These are phyloP conservation scores for Isatis lusitanica DNA, from an alignment of 441 rosid species.

Conservation along the genomic window DNA sequence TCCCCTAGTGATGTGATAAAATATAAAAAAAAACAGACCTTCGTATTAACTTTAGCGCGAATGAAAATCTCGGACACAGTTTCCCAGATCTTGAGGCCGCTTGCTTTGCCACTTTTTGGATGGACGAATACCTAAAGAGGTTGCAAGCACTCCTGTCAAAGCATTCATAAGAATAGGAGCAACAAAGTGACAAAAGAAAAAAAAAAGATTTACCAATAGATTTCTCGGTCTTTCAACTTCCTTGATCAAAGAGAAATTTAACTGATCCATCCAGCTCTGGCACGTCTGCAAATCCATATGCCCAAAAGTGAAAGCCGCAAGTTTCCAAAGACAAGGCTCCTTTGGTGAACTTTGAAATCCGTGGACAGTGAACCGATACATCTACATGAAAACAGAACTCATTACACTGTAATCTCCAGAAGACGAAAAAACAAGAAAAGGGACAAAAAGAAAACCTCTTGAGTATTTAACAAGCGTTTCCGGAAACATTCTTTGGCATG, in stretches of 20 bases:
- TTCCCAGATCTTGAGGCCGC: slow-evolving; percentile 74
- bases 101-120: slow-evolving; percentile 84
- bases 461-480: slow-evolving; percentile 36
- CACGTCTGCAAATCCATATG: slow-evolving; percentile 65
- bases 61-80: slow-evolving; percentile 72
- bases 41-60: slow-evolving; percentile 65
- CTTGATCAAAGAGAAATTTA: slow-evolving; percentile 49
- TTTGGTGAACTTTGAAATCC: slow-evolving; percentile 53
- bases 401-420: slow-evolving; percentile 3
- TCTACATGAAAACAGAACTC: slow-evolving; percentile 44
- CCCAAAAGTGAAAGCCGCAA: slow-evolving; percentile 55
- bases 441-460: slow-evolving; percentile 47
- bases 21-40: slow-evolving; percentile 42
- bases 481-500: slow-evolving; percentile 44
- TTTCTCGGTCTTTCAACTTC: slow-evolving; percentile 72
- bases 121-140: slow-evolving; percentile 68
- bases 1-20: not conserved
- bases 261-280: slow-evolving; percentile 65
- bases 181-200: slow-evolving; percentile 12
- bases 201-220: slow-evolving; percentile 59
- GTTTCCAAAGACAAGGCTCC: slow-evolving; percentile 70
- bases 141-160: slow-evolving; percentile 35
- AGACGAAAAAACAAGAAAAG: not conserved
- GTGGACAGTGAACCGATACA: slow-evolving; percentile 62
- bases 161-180: slow-evolving; percentile 29